phyloP scores from a whole-genome alignment of 108 stramenopile genomes.

The Seminavis robusta region DNA sequence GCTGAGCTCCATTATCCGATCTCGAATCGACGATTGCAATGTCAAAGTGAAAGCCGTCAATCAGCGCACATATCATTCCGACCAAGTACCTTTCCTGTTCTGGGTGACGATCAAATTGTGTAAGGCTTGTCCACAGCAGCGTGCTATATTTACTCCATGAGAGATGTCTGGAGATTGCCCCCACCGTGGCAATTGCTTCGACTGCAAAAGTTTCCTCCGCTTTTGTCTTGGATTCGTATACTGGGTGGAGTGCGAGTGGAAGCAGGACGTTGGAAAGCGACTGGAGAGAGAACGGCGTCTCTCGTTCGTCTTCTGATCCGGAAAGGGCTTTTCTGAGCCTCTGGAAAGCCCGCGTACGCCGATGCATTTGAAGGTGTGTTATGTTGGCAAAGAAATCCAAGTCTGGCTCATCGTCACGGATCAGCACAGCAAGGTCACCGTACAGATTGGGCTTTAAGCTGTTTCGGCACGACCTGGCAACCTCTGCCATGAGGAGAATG shows the following conservation, averaged over 20 bases:
- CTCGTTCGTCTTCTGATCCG: neutral
- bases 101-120: conserved; percentile 62
- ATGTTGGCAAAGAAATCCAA: conserved; percentile 93
- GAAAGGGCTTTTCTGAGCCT: conserved; percentile 60
- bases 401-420: conserved; percentile 78
- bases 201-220: conserved; percentile 66
- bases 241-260: conserved; percentile 82
- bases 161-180: conserved; percentile 65
- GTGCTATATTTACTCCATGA: conserved; percentile 85
- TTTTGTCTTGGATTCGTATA: conserved; percentile 78
- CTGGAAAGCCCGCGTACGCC: conserved; percentile 79
- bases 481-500: conserved; percentile 59
- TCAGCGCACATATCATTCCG: conserved; percentile 67
- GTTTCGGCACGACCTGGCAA: conserved; percentile 37
- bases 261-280: conserved; percentile 71
- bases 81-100: conserved; percentile 77
- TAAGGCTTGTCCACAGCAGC: conserved; percentile 59
- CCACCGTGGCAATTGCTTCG: conserved; percentile 77
- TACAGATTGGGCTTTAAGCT: conserved; percentile 53
- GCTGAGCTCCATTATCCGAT: conserved; percentile 14
- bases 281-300: conserved; percentile 43
- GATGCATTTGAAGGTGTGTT: conserved; percentile 95
- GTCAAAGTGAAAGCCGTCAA: conserved; percentile 86
- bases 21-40: conserved; percentile 27
- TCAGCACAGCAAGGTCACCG: conserved; percentile 66